Conservation (phyloP, 1,284 basidiomycete species). For the Sanguinoderma infundibulare region DNA sequence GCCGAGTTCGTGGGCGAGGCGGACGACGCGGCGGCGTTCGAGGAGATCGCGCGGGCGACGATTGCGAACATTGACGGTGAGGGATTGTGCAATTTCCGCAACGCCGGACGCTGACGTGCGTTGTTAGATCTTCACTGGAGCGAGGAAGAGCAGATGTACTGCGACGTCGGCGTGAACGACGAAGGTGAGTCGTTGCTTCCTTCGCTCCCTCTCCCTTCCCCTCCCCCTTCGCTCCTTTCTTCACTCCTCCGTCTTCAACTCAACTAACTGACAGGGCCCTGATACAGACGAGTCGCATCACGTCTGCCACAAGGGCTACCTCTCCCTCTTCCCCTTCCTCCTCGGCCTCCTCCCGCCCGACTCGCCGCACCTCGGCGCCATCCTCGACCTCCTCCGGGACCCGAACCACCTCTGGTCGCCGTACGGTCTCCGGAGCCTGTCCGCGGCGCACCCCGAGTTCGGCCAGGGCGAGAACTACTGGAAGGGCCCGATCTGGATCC, state of each 20-base stretch:
- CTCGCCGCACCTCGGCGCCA: constrained; percentile 79
- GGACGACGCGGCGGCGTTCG: constrained; percentile 81
- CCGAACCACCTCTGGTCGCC: constrained; percentile 89
- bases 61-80: constrained; percentile 86
- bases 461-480: constrained; percentile 95
- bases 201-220: neutral
- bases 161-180: constrained; percentile 84
- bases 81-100: neutral
- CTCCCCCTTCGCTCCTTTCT: neutral
- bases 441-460: constrained; percentile 83
- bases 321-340: constrained; percentile 92
- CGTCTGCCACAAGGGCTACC: constrained; percentile 90
- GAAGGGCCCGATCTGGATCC: constrained; percentile 96
- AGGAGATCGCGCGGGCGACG: constrained; percentile 79
- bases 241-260: neutral
- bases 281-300: constrained; percentile 84
- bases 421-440: constrained; percentile 88
- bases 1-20: constrained; percentile 82
- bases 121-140: constrained; percentile 96
- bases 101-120: too few species aligned
- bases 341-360: constrained; percentile 76
- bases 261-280: neutral
- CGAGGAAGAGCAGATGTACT: constrained; percentile 89
- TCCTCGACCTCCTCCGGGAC: constrained; percentile 81
- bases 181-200: constrained; percentile 59